Percentiles rank a stretch among this genome's conserved stretches.
These are phyloP conservation scores for Syncephalis plumigaleata DNA, from an alignment of 371 early-diverging fungal species.

Conservation along the genomic window DNA sequence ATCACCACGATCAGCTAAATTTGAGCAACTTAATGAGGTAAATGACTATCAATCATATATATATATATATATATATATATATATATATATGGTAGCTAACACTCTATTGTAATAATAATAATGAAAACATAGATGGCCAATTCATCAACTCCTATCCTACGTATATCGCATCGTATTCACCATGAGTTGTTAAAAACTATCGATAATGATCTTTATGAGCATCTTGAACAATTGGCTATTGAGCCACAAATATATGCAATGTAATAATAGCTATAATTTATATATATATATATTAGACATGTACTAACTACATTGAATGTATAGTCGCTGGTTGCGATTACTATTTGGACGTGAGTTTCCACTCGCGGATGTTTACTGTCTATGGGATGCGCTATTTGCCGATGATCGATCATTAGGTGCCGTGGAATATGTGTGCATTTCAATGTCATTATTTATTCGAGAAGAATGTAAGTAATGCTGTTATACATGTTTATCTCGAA, in stretches of 20 bases:
- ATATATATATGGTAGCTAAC: no score
- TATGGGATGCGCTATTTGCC: slow-evolving; percentile 86
- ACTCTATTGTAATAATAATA: background rate
- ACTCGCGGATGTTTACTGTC: slow-evolving; percentile 38
- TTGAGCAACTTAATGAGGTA: background rate
- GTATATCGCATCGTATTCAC: slow-evolving; percentile 50
- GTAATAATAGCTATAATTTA: slow-evolving; percentile 18
- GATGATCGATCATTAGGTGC: slow-evolving; percentile 50
- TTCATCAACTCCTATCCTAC: slow-evolving; percentile 42
- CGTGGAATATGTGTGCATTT: slow-evolving; percentile 64
- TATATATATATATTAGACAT: background rate
- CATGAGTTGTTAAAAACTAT: slow-evolving; percentile 41
- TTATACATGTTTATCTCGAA: background rate
- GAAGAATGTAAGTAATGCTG: slow-evolving; percentile 45
- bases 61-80: no score
- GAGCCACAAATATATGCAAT: slow-evolving; percentile 90
- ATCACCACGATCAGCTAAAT: background rate
- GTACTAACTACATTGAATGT: background rate
- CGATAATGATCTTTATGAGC: slow-evolving; percentile 49
- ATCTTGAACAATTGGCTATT: slow-evolving; percentile 51
- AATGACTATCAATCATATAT: no score
- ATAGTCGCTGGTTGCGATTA: slow-evolving; percentile 80
- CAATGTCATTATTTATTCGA: slow-evolving; percentile 53
- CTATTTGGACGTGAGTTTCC: slow-evolving; percentile 81
- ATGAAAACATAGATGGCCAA: no score